These are phyloP conservation scores for Iris macrosiphon DNA, from an alignment of 106 monocot species.

Conservation along the genomic window DNA sequence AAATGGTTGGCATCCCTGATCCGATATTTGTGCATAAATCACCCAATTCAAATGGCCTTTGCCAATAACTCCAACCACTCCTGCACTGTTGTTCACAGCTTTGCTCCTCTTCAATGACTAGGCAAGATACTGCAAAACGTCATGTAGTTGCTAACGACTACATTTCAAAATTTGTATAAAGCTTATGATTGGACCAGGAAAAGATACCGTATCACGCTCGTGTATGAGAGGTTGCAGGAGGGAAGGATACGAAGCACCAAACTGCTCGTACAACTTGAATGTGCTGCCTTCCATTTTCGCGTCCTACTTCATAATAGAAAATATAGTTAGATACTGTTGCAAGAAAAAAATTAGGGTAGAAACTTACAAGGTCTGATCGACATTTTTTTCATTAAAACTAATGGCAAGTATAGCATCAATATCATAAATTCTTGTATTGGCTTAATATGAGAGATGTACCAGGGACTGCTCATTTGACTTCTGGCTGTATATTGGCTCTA, in stretches of 20 bases:
- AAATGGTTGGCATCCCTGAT: conserved; percentile 73
- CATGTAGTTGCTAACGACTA: too few species aligned
- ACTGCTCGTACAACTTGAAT: conserved; percentile 58
- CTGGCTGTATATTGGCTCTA: too few species aligned
- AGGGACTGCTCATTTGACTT: too few species aligned
- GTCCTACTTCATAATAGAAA: conserved; percentile 26
- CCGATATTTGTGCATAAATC: conserved; percentile 73
- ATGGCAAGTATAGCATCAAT: too few species aligned
- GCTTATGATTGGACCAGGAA: conserved; percentile 1
- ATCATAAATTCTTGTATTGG: too few species aligned
- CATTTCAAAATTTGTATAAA: too few species aligned
- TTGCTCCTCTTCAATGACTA: conserved; percentile 98
- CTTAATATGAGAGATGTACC: too few species aligned
- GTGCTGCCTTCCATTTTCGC: conserved; percentile 46
- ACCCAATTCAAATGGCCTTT: conserved; percentile 89
- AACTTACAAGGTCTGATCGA: too few species aligned
- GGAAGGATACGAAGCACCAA: conserved; percentile 78
- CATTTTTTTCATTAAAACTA: too few species aligned
- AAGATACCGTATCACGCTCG: conserved; percentile 77
- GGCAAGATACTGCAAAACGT: conserved; percentile 62
- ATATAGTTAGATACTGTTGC: too few species aligned
- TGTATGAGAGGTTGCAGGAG: conserved; percentile 84
- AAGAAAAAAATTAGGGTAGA: too few species aligned
- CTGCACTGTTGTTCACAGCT: conserved; percentile 73
- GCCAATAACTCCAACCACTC: conserved; percentile 72